Conservation (phyloP, 176 grass and related monocot genomes). For the Thinopyrum elongatum region DNA sequence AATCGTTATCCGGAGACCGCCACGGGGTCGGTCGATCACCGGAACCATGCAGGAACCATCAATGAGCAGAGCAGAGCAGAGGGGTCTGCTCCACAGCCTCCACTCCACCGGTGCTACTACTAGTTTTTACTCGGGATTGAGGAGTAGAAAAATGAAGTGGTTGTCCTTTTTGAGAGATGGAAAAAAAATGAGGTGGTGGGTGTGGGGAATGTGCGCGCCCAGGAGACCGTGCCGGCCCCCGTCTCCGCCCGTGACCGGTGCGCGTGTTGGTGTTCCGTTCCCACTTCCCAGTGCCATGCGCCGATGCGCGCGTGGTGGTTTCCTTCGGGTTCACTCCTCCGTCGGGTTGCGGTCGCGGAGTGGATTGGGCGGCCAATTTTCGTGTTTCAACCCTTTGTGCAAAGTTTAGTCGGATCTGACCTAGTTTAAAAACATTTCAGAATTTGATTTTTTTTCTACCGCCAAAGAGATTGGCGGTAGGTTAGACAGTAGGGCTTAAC, state of each 20-base stretch:
- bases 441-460: too few species aligned
- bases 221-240: constrained; percentile 16
- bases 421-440: too few species aligned
- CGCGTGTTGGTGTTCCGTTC: not conserved
- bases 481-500: too few species aligned
- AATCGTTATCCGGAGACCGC: not conserved
- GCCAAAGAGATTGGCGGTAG: too few species aligned
- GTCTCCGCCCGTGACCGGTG: not conserved
- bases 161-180: too few species aligned
- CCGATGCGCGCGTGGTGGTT: not conserved
- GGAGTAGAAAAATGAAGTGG: not conserved
- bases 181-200: not conserved
- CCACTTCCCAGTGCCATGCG: too few species aligned
- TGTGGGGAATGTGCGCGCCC: not conserved
- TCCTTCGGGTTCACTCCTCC: not conserved
- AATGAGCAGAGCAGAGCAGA: too few species aligned
- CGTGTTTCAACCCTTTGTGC: too few species aligned
- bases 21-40: not conserved
- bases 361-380: too few species aligned
- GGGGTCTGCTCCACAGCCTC: not conserved
- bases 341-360: too few species aligned
- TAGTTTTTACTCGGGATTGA: not conserved
- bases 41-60: not conserved
- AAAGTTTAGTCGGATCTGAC: too few species aligned
- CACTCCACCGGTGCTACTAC: not conserved